Conservation (phyloP, 371 early-diverging fungal species). For the Blastocladiella emersonii region DNA sequence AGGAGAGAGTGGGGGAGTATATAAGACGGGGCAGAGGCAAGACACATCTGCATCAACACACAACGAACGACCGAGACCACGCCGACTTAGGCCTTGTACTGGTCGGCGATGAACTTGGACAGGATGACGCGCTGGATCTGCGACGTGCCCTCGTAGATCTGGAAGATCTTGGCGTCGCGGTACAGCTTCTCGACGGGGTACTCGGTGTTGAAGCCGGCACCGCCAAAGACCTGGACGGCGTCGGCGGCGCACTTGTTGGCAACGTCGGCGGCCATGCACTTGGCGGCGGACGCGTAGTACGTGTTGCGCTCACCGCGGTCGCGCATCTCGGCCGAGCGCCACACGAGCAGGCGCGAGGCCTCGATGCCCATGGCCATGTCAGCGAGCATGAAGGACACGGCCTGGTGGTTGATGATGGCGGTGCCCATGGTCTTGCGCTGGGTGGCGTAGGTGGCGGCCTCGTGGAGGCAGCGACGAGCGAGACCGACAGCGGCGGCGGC, state of each 20-base stretch:
- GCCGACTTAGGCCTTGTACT: slow-evolving; percentile 7
- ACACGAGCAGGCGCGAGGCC: slow-evolving; percentile 75
- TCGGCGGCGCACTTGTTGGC: slow-evolving; percentile 91
- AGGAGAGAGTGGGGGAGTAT: too few species aligned
- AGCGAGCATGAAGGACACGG: slow-evolving; percentile 88
- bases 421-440: slow-evolving; percentile 95
- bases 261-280: slow-evolving; percentile 74
- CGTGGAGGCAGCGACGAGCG: slow-evolving; percentile 87
- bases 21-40: too few species aligned
- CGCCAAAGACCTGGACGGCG: slow-evolving; percentile 94
- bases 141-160: slow-evolving; percentile 92
- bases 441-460: slow-evolving; percentile 73
- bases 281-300: slow-evolving; percentile 88
- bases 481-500: slow-evolving; percentile 85
- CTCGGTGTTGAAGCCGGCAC: slow-evolving; percentile 80
- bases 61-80: too few species aligned
- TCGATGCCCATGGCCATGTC: slow-evolving; percentile 89
- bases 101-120: slow-evolving; percentile 54
- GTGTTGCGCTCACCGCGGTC: slow-evolving; percentile 81
- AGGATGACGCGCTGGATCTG: slow-evolving; percentile 90
- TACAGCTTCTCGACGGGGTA: slow-evolving; percentile 64
- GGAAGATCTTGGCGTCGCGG: slow-evolving; percentile 87
- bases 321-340: slow-evolving; percentile 66
- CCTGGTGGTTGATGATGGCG: slow-evolving; percentile 79
- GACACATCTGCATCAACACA: too few species aligned